Percentiles rank a stretch among this genome's conserved stretches.
These are phyloP conservation scores for Carex arenaria DNA, from an alignment of 202 grass and related monocot species.

Conservation along the genomic window DNA sequence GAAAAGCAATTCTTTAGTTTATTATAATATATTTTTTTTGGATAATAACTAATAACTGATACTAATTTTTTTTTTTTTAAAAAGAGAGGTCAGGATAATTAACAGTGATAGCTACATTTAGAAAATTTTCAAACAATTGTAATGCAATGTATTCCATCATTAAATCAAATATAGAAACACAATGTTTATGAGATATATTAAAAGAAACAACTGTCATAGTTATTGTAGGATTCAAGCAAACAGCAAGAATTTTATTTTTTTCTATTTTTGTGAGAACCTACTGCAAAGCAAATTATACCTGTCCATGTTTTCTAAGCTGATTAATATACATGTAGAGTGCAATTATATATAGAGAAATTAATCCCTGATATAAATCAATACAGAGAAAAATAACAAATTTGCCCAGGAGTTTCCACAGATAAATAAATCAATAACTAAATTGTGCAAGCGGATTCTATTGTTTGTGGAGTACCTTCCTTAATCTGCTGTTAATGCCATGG, in stretches of 20 bases:
- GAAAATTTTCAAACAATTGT: background rate
- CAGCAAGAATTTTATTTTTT: background rate
- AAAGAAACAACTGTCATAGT: background rate
- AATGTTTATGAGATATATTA: background rate
- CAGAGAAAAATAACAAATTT: background rate
- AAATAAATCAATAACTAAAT: too few relatives aligned
- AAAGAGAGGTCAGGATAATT: background rate
- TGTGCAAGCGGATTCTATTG: too few relatives aligned
- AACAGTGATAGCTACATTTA: background rate
- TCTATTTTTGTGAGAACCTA: background rate
- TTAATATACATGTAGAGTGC: background rate
- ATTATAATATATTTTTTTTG: background rate
- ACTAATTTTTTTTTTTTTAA: background rate
- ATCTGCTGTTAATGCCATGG: too few relatives aligned
- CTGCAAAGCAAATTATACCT: background rate
- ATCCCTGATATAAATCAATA: background rate
- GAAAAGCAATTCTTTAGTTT: background rate
- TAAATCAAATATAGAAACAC: background rate
- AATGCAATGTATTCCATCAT: background rate
- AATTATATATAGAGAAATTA: background rate
- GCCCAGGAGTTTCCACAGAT: background rate
- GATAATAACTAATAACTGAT: background rate
- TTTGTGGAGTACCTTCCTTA: too few relatives aligned
- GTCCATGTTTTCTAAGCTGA: background rate
- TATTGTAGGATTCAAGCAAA: background rate